Evolutionary conservation across 495 filamentous ascomycete genomes (phyloP), one percentile per base, ranked within the genome.

Genomic region (Poronia punctata): DNA sequence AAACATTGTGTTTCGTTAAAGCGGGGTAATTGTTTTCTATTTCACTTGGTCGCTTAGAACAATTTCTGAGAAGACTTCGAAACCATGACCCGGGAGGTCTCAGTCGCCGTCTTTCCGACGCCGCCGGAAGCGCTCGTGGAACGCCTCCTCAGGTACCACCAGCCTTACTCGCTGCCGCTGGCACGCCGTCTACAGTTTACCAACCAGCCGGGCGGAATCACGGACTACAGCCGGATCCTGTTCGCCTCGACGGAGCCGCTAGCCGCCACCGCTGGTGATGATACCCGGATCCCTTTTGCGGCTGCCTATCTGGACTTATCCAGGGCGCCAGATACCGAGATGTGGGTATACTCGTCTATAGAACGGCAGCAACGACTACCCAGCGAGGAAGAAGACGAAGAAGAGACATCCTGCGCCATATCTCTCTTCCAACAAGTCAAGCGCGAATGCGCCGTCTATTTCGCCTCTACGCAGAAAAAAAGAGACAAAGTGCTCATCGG

Each of bases 251-350:
- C 28, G 3, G 59, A 16, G 68, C 65, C 16, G 65, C 63, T 21
- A 3, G 38, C 16, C 14, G 31, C 15, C 3, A 29, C 10, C 14
- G 31, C 15, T 14, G 12, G 11, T 11, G 35, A 29, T 4, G 26
- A 36, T 5, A 40, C 8, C 7, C 30, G 30, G 7, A 6, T 7
- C 8, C 42, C 25, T 34, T 71, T 70, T 29, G 67, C 74, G 9
- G 73, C 75, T 14, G 78, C 74, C 1, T 74, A 70, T 44, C 60
- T 80, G 11, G 78, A 85, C 54, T 60, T 81, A 18, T 66, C 67
- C 22, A 53, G 66, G 7, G 69, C 64, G 5, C 72, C 72, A 0
- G 75, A 83, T 46, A 84, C 80, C 14, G 71, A 83, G 47, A 61
- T 77, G 10, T 72, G 74, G 67, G 18, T 83, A 3, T 84, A 76